A percentile compares a stretch with the other conserved stretches of the same genome.
Conservation (phyloP, 768 basidiomycete genomes). For the Mycena amicta region DNA sequence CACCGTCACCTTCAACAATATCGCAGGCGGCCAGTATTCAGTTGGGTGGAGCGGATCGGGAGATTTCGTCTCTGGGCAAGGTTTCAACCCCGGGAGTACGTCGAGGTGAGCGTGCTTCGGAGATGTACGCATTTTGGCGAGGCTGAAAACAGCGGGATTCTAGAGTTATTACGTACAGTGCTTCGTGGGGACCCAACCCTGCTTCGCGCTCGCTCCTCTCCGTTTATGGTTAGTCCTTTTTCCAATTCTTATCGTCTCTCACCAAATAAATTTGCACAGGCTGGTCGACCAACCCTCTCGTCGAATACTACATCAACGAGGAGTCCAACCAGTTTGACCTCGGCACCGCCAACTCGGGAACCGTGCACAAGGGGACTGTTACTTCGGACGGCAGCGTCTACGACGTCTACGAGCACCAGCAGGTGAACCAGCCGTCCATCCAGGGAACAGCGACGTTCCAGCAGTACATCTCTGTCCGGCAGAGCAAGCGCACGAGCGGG, state of each 20-base stretch:
- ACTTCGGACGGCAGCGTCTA: slow-evolving; percentile 15
- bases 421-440: slow-evolving; percentile 20
- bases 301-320: slow-evolving; percentile 22
- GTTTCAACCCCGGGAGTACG: slow-evolving; percentile 2
- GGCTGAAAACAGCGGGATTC: neutral
- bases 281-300: slow-evolving; percentile 15
- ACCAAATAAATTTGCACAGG: neutral
- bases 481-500: slow-evolving; percentile 13
- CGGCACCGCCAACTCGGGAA: slow-evolving; percentile 8
- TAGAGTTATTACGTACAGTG: neutral
- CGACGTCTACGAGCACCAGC: slow-evolving; percentile 13
- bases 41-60: slow-evolving; percentile 4
- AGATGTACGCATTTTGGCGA: neutral
- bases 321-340: slow-evolving; percentile 12
- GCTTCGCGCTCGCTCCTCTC: neutral
- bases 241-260: neutral
- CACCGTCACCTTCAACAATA: neutral
- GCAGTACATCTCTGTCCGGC: slow-evolving; percentile 18
- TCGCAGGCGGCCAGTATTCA: slow-evolving; percentile 7
- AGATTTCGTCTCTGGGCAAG: slow-evolving; percentile 11
- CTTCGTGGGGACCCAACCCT: neutral
- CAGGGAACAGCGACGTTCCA: slow-evolving; percentile 18
- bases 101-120: neutral
- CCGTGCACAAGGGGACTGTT: slow-evolving; percentile 15
- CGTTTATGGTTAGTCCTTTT: slow-evolving; percentile 2